A percentile compares a stretch with the other conserved stretches of the same genome.
phyloP scores from a whole-genome alignment of 106 monocot species.

The Dioscorea dumetorum region DNA sequence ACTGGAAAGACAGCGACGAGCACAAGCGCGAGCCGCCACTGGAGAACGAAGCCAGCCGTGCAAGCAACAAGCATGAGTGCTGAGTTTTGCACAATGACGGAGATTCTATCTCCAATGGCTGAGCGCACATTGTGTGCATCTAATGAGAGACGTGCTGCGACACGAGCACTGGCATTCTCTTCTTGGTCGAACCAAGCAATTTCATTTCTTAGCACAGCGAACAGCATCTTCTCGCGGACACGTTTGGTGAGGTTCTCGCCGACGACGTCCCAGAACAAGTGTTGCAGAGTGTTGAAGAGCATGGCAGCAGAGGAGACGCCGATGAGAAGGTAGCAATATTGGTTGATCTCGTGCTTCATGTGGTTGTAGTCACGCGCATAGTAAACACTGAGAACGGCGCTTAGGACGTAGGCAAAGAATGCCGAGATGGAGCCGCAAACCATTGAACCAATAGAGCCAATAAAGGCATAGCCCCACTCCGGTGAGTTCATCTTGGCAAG shows the following conservation, averaged over 20 bases:
- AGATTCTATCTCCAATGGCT: constrained; percentile 89
- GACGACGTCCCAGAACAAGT: constrained; percentile 86
- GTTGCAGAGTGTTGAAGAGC: constrained; percentile 88
- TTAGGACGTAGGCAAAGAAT: constrained; percentile 90
- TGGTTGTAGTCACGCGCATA: constrained; percentile 53
- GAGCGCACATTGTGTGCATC: constrained; percentile 94
- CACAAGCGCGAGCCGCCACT: constrained; percentile 91
- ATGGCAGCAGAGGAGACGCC: constrained; percentile 87
- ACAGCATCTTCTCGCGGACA: constrained; percentile 85
- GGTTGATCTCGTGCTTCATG: constrained; percentile 83
- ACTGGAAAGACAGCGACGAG: constrained; percentile 85
- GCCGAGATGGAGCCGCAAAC: constrained; percentile 90
- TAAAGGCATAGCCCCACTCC: constrained; percentile 79
- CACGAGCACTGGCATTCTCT: constrained; percentile 72
- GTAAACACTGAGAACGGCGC: constrained; percentile 84
- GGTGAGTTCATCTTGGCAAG: constrained; percentile 96
- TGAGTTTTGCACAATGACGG: constrained; percentile 92
- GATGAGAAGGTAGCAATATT: constrained; percentile 89
- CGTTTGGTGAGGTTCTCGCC: constrained; percentile 88
- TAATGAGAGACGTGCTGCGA: constrained; percentile 57
- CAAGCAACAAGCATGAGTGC: constrained; percentile 91
- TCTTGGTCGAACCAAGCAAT: constrained; percentile 90
- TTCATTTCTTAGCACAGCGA: constrained; percentile 68
- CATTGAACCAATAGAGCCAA: constrained; percentile 83
- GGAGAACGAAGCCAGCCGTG: constrained; percentile 84